phyloP scores from a whole-genome alignment of 805 yeast species.

The Lipomyces japonicus region DNA sequence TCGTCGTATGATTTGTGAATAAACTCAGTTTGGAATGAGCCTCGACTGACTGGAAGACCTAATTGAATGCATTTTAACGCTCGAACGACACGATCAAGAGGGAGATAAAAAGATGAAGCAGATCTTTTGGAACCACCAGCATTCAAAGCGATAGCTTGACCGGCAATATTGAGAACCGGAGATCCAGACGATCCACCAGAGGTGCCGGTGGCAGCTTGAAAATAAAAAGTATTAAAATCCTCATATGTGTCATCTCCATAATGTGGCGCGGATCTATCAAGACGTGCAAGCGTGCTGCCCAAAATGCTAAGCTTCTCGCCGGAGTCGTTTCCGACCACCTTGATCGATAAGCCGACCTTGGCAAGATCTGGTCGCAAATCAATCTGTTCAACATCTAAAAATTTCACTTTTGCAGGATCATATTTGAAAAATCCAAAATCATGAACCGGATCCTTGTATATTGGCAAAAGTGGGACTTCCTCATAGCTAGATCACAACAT shows the following conservation, averaged over 20 bases:
- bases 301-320: constrained; percentile 28
- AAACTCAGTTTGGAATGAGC: constrained; percentile 26
- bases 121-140: constrained; percentile 28
- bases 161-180: constrained; percentile 26
- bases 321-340: constrained; percentile 28
- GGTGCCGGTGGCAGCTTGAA: constrained; percentile 29
- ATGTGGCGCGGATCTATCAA: constrained; percentile 25
- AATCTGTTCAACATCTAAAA: constrained; percentile 23
- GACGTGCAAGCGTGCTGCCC: constrained; percentile 27
- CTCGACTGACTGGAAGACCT: constrained; percentile 20
- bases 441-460: constrained; percentile 28
- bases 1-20: constrained; percentile 23
- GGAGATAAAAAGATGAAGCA: constrained; percentile 27
- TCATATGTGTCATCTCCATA: constrained; percentile 27
- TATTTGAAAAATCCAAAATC: constrained; percentile 28
- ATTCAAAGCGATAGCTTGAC: constrained; percentile 27
- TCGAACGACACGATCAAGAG: constrained; percentile 25
- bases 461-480: constrained; percentile 26
- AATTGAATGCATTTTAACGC: constrained; percentile 20
- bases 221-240: constrained; percentile 27
- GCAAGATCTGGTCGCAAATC: constrained; percentile 28
- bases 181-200: constrained; percentile 29
- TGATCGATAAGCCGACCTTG: constrained; percentile 21
- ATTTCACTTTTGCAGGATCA: constrained; percentile 22
- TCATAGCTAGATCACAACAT: constrained; percentile 12